Base-by-base conservation (phyloP, 1,284 basidiomycete species). In the Ustilago xerochloae region DNA sequence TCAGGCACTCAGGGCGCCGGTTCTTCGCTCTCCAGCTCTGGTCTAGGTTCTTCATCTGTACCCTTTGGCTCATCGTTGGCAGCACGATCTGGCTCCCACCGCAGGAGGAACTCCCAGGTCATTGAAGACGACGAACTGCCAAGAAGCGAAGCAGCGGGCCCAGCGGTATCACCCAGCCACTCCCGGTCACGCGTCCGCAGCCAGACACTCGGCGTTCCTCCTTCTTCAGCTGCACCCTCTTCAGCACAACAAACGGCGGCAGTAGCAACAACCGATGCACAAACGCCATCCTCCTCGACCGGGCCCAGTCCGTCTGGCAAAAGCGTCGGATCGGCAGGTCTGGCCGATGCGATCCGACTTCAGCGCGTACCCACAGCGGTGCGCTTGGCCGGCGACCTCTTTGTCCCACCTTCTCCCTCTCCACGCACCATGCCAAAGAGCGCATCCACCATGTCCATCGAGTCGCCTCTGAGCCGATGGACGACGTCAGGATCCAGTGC, bases 301-400 rank as follows among this genome's bases (percentile, higher is more conserved):
- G 72, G 59, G 9, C 68, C 72, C 3, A 63, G 64, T 16, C 56
- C 75, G 12, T 64, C 55, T 1, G 56, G 46, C 7, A 64, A 63
- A 28, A 29, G 50, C 16, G 36, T 28, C 20, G 50, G 51, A 18
- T 47, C 56, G 5, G 38, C 47, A 3, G 70, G 65, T 20, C 56
- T 82, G 0, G 75, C 85, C 4, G 85, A 86, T 28, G 85, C 86
- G 6, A 87, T 88, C 28, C 85, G 86, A 0, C 71, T 88, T n/a
- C 87, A 87, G 64, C 81, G 87, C 3, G 87, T 88, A 2, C 87
- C 87, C 0, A 87, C 87, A 1, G 85, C 86, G 8, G 87, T 88
- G 2, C 81, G 87, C n/a, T 65, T 87, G 36, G 87, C 88, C 0
- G 85, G 86, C 13, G 87, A 88, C 35, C 69, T 88, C 20, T 76